phyloP scores from a whole-genome alignment of 2,329 filamentous ascomycete genomes.

The Verticillium nonalfalfae region DNA sequence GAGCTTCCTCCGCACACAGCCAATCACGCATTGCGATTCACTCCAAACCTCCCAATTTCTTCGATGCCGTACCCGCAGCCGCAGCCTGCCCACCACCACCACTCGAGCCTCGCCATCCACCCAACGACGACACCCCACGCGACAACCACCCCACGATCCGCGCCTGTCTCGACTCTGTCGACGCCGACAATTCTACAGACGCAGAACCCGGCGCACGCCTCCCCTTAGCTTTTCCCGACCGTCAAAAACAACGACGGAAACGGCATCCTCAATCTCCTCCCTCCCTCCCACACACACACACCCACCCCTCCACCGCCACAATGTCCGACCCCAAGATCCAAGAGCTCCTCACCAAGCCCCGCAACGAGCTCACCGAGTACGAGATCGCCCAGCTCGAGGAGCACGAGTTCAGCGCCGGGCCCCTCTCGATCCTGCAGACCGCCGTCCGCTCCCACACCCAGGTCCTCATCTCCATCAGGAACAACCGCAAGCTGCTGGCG shows the following conservation, averaged over 20 bases:
- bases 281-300: neutral
- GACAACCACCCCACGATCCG: neutral
- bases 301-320: conserved; percentile 1
- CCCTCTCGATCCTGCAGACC: conserved; percentile 88
- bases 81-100: neutral
- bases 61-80: neutral
- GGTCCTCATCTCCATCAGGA: conserved; percentile 94
- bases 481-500: conserved; percentile 96
- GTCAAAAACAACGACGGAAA: neutral
- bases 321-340: conserved; percentile 25
- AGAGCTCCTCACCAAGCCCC: conserved; percentile 83
- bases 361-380: conserved; percentile 88
- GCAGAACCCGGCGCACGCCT: neutral
- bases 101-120: neutral
- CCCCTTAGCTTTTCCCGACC: neutral
- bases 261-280: neutral
- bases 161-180: neutral
- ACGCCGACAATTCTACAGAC: neutral
- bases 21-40: neutral
- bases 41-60: neutral
- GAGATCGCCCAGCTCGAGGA: conserved; percentile 69
- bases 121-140: neutral
- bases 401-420: conserved; percentile 48
- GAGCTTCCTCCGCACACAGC: neutral
- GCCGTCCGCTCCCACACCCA: conserved; percentile 92